These are phyloP conservation scores for Ophiostoma montium DNA, from an alignment of 2,329 filamentous ascomycete species.

Conservation along the genomic window DNA sequence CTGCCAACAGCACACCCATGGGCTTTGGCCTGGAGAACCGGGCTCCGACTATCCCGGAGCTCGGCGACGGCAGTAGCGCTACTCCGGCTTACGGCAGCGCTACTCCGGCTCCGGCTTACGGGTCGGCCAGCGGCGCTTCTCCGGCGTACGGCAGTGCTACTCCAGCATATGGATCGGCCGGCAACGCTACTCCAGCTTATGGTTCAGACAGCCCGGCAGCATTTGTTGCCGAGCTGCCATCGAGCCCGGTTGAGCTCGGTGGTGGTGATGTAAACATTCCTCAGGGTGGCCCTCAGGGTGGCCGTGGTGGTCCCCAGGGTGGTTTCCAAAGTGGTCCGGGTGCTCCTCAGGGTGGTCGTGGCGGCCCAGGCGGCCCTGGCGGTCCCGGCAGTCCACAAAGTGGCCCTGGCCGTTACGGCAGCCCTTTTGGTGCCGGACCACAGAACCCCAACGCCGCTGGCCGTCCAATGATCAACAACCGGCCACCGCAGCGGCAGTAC, in stretches of 20 bases:
- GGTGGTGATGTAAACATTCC: neutral
- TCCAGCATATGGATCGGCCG: neutral
- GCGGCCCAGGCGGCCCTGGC: neutral
- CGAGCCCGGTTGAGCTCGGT: neutral
- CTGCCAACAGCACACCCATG: neutral
- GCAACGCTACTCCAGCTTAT: conserved; percentile 8
- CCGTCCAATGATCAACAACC: conserved; percentile 3
- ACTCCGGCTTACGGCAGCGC: neutral
- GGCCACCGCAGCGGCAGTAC: conserved; percentile 23
- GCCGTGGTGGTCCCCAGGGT: neutral
- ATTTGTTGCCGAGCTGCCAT: too few species aligned
- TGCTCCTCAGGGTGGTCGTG: neutral
- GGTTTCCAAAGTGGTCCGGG: neutral
- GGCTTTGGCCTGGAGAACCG: conserved; percentile 7
- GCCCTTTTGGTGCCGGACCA: neutral
- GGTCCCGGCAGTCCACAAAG: neutral
- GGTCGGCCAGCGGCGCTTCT: neutral
- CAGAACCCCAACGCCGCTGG: neutral
- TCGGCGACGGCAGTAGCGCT: conserved; percentile 2
- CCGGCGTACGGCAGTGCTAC: too few species aligned
- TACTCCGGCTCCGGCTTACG: neutral
- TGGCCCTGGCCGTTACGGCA: neutral
- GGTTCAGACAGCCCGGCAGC: conserved; percentile 6
- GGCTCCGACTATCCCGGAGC: neutral
- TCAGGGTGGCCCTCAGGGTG: neutral